Percentiles rank a stretch among this genome's conserved stretches.
phyloP scores from a whole-genome alignment of 768 basidiomycete species.

The Dioszegia crocea region DNA sequence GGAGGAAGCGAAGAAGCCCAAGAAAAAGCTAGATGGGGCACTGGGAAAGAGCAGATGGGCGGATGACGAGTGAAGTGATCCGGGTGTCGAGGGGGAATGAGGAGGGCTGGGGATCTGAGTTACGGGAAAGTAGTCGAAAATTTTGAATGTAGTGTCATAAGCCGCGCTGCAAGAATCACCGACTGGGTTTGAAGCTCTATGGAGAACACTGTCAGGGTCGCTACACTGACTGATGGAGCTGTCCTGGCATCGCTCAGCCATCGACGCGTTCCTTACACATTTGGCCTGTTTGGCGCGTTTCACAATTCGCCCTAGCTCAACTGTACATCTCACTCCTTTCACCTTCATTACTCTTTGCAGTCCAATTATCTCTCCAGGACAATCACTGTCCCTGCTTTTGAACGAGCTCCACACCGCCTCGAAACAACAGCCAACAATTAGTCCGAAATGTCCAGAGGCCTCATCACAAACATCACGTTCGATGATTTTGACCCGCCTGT shows the following conservation, averaged over 20 bases:
- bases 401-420: too few species aligned
- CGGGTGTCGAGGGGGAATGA: neutral
- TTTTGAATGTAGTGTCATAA: neutral
- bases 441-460: neutral
- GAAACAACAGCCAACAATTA: too few species aligned
- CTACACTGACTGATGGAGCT: too few species aligned
- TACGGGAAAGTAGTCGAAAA: neutral
- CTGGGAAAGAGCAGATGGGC: constrained; percentile 24
- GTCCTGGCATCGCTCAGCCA: neutral
- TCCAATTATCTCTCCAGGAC: too few species aligned
- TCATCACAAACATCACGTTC: constrained; percentile 29
- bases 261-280: neutral
- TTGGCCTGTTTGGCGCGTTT: neutral
- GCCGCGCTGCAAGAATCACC: neutral
- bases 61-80: neutral
- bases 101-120: neutral
- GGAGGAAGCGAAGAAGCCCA: constrained; percentile 19
- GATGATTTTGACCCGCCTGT: constrained; percentile 50
- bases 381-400: too few species aligned
- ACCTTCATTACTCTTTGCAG: neutral
- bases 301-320: neutral
- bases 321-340: neutral
- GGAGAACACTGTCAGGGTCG: too few species aligned
- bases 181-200: too few species aligned
- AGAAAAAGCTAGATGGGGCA: constrained; percentile 31